These are phyloP conservation scores for Tetracladium marchalianum DNA, from an alignment of 495 filamentous ascomycete genomes.

Conservation along the genomic window DNA sequence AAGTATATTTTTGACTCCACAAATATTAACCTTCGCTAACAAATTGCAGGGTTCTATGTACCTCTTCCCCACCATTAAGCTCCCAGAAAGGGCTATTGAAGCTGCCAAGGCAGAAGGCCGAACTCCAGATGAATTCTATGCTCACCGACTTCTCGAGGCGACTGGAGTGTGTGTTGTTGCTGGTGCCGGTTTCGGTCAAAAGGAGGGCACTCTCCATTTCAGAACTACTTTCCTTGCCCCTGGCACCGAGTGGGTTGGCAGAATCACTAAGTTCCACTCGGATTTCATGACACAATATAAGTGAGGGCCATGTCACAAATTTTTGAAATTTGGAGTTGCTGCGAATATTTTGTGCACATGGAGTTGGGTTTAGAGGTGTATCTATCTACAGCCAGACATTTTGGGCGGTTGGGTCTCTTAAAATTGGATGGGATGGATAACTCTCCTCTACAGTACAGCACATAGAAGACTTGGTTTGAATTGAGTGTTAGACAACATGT, in stretches of 20 bases:
- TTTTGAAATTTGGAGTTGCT: neutral
- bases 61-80: constrained; percentile 86
- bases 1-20: constrained; percentile 27
- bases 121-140: constrained; percentile 87
- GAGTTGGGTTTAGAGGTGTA: neutral
- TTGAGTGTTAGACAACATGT: no score
- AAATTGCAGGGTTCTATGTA: constrained; percentile 81
- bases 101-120: constrained; percentile 65
- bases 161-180: constrained; percentile 95
- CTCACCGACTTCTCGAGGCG: constrained; percentile 76
- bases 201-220: constrained; percentile 85
- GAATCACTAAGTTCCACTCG: constrained; percentile 80
- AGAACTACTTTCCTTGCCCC: constrained; percentile 94
- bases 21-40: constrained; percentile 4
- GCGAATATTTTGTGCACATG: neutral
- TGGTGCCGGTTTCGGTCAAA: constrained; percentile 89
- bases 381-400: neutral
- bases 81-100: constrained; percentile 63
- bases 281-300: constrained; percentile 82
- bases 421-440: no score
- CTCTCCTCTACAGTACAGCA: no score
- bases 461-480: no score
- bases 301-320: constrained; percentile 11
- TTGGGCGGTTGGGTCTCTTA: no score
- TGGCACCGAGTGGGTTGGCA: constrained; percentile 87